Percentiles rank a stretch among this genome's conserved stretches.
These are phyloP conservation scores for Colletotrichum sp. DNA, from an alignment of 2,329 filamentous ascomycete species.

Conservation along the genomic window DNA sequence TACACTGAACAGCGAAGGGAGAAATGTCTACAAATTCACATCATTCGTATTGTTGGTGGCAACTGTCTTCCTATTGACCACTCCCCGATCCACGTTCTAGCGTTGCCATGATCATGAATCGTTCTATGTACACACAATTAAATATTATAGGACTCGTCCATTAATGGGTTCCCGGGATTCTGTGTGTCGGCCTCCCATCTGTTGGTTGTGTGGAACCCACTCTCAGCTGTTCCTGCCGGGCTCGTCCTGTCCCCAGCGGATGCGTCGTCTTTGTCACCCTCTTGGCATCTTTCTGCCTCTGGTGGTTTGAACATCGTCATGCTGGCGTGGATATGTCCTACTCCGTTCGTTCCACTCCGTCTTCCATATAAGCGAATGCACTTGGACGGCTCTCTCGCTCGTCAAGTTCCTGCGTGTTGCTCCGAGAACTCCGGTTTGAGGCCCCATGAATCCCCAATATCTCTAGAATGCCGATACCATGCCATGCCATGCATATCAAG, in stretches of 20 bases:
- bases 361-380: slow-evolving; percentile 50
- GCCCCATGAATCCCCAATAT: slow-evolving; percentile 43
- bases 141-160: slow-evolving; percentile 29
- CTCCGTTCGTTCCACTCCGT: slow-evolving; percentile 15
- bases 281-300: slow-evolving; percentile 22
- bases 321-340: slow-evolving; percentile 18
- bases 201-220: not conserved
- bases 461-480: slow-evolving; percentile 56
- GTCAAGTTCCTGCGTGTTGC: slow-evolving; percentile 40
- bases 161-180: slow-evolving; percentile 21
- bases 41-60: slow-evolving; percentile 16
- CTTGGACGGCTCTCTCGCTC: slow-evolving; percentile 27
- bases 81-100: slow-evolving; percentile 17
- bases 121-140: slow-evolving; percentile 35
- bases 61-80: slow-evolving; percentile 20
- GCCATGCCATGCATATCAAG: slow-evolving; percentile 55
- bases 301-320: slow-evolving; percentile 10
- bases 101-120: slow-evolving; percentile 22
- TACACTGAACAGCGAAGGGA: not conserved
- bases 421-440: slow-evolving; percentile 50
- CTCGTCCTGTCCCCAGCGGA: slow-evolving; percentile 12
- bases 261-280: slow-evolving; percentile 23
- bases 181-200: slow-evolving; percentile 15
- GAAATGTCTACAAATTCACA: slow-evolving; percentile 6
- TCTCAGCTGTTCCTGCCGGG: slow-evolving; percentile 16